Conservation (phyloP, 1,284 basidiomycete genomes). For the Fomes fomentarius region DNA sequence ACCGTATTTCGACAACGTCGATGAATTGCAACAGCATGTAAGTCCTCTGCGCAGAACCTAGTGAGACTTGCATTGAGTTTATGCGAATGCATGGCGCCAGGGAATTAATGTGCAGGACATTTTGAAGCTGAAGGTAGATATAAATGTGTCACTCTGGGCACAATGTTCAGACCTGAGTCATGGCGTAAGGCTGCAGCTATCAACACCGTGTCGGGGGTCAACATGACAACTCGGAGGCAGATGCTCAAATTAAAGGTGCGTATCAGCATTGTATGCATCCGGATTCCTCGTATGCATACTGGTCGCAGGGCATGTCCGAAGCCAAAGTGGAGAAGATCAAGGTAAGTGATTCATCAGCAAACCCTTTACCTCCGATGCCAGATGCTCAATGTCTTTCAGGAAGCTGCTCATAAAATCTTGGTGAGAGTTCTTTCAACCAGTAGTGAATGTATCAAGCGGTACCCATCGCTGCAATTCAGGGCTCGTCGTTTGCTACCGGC, state of each 20-base stretch:
- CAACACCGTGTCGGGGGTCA: constrained; percentile 80
- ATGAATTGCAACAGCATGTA: constrained; percentile 89
- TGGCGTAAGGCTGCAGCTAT: constrained; percentile 63
- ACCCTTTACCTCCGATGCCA: too few relatives aligned
- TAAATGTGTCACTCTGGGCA: not conserved
- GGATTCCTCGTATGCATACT: not conserved
- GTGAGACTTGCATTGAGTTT: too few relatives aligned
- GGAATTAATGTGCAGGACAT: constrained; percentile 96
- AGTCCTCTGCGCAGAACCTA: too few relatives aligned
- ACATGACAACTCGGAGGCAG: constrained; percentile 85
- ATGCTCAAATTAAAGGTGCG: constrained; percentile 88
- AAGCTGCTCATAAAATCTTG: constrained; percentile 84
- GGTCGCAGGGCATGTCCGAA: constrained; percentile 79
- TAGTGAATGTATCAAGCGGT: not conserved
- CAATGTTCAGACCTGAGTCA: constrained; percentile 3
- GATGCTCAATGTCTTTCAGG: constrained; percentile 46
- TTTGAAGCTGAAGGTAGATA: constrained; percentile 80
- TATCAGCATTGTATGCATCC: not conserved
- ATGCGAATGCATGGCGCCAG: too few relatives aligned
- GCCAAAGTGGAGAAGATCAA: constrained; percentile 97
- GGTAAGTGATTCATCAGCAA: constrained; percentile 42
- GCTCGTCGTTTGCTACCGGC: constrained; percentile 86
- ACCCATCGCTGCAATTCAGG: constrained; percentile 47
- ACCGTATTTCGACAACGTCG: constrained; percentile 76
- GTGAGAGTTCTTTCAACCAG: constrained; percentile 42